These are phyloP conservation scores for Flaveria sonorensis DNA, from an alignment of 129 eudicot species.

Conservation along the genomic window DNA sequence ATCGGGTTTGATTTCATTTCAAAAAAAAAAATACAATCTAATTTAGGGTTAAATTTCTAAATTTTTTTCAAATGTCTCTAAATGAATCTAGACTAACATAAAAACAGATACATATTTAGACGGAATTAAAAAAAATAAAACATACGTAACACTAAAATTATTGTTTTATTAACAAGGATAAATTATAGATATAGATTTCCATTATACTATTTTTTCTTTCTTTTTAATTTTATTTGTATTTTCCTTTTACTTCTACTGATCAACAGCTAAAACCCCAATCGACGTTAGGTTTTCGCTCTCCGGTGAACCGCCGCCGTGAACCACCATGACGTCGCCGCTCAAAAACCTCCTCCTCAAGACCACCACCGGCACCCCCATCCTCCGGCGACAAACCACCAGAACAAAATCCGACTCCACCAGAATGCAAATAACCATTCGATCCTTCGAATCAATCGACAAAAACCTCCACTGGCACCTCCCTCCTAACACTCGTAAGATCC, in stretches of 20 bases:
- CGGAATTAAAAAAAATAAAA: too few relatives aligned
- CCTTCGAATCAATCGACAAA: constrained; percentile 38
- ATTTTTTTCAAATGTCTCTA: too few relatives aligned
- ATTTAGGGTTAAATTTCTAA: too few relatives aligned
- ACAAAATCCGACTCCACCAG: constrained; percentile 34
- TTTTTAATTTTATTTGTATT: not conserved
- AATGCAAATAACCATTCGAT: constrained; percentile 40
- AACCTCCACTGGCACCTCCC: constrained; percentile 43
- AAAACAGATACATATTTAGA: too few relatives aligned
- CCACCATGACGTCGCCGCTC: constrained; percentile 36
- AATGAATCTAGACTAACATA: too few relatives aligned
- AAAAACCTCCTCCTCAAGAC: constrained; percentile 25
- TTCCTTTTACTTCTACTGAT: not conserved
- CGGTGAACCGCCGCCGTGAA: constrained; percentile 20
- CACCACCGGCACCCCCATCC: constrained; percentile 5
- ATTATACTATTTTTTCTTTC: too few relatives aligned
- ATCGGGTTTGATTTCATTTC: too few relatives aligned
- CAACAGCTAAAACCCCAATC: constrained; percentile 8
- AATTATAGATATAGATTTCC: too few relatives aligned
- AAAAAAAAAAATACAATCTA: too few relatives aligned
- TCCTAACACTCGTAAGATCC: constrained; percentile 31
- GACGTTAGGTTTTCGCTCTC: not conserved
- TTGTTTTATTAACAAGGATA: too few relatives aligned
- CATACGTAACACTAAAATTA: too few relatives aligned
- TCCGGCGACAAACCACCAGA: constrained; percentile 28